These are phyloP conservation scores for Ceratocystis huliohia DNA, from an alignment of 2,329 filamentous ascomycete species.

Conservation along the genomic window DNA sequence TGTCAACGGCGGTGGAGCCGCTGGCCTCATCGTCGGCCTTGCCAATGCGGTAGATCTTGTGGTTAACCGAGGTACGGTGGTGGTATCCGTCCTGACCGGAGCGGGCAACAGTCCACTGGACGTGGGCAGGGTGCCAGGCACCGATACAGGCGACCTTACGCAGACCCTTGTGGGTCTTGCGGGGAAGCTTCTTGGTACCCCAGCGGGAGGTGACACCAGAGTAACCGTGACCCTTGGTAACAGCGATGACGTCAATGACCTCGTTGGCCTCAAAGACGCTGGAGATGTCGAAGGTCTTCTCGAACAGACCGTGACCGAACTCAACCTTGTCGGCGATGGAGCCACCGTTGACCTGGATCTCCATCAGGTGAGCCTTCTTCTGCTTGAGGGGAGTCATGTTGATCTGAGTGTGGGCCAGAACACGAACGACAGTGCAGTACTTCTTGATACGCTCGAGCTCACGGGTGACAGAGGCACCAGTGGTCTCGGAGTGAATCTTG, in stretches of 20 bases:
- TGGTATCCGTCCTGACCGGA: conserved; percentile 99
- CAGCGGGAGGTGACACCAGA: conserved; percentile 92
- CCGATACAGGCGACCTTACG: conserved; percentile 99
- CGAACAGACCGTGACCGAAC: conserved; percentile 89
- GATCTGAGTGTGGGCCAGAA: conserved; percentile 99
- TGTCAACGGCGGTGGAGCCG: conserved; percentile 86
- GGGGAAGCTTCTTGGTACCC: conserved; percentile 99
- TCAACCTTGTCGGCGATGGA: conserved; percentile 92
- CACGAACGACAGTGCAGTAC: conserved; percentile 99
- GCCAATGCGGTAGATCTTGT: conserved; percentile 99
- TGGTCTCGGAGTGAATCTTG: conserved; percentile 98
- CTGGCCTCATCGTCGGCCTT: conserved; percentile 84
- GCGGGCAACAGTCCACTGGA: conserved; percentile 99
- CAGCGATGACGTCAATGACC: conserved; percentile 95
- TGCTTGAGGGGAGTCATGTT: conserved; percentile 99
- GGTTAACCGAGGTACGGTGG: conserved; percentile 99
- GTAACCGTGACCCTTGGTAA: conserved; percentile 99
- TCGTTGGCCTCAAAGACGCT: conserved; percentile 98
- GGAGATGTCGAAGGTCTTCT: conserved; percentile 93
- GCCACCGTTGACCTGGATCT: conserved; percentile 99
- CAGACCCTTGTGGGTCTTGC: conserved; percentile 99
- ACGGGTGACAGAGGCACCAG: conserved; percentile 78
- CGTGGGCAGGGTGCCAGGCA: conserved; percentile 99
- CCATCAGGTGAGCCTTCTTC: conserved; percentile 99
- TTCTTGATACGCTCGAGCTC: conserved; percentile 99